These are phyloP conservation scores for Xylariales sp. DNA, from an alignment of 2,329 filamentous ascomycete species.

Conservation along the genomic window DNA sequence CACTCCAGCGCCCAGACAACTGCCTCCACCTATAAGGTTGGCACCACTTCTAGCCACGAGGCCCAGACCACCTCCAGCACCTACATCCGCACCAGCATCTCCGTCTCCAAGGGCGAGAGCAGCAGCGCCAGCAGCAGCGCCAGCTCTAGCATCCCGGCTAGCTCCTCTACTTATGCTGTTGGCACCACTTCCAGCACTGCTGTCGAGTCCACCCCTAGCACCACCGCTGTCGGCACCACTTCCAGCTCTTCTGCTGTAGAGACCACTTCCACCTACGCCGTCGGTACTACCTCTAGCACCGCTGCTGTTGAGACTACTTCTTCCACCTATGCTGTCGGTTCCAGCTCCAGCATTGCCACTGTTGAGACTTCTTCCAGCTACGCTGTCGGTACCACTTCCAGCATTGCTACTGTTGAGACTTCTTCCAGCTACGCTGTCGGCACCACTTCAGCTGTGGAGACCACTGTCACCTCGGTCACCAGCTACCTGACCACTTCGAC, in stretches of 20 bases:
- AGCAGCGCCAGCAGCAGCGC: conserved; percentile 12
- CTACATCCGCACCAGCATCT: conserved; percentile 9
- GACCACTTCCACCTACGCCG: conserved; percentile 8
- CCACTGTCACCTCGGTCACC: conserved; percentile 19
- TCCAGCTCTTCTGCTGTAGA: conserved; percentile 9
- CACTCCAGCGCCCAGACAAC: conserved; percentile 11
- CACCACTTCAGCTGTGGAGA: conserved; percentile 15
- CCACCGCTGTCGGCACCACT: conserved; percentile 11
- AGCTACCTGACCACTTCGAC: conserved; percentile 44
- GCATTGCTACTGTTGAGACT: conserved; percentile 3
- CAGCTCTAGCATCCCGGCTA: conserved; percentile 6
- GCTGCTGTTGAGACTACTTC: conserved; percentile 6
- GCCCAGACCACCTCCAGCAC: conserved; percentile 17
- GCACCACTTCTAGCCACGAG: conserved; percentile 11
- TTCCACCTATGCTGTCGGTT: not conserved
- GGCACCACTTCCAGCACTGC: conserved; percentile 9
- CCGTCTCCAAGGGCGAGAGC: not conserved
- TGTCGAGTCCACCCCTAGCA: conserved; percentile 10
- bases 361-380: conserved; percentile 4
- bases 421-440: not conserved
- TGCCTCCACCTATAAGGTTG: conserved; percentile 12
- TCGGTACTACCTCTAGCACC: conserved; percentile 5
- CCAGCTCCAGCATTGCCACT: conserved; percentile 17
- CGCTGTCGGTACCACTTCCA: conserved; percentile 10
- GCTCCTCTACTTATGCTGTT: conserved; percentile 1